These are phyloP conservation scores for Penicillium robsamsonii DNA, from an alignment of 495 filamentous ascomycete genomes.

Conservation along the genomic window DNA sequence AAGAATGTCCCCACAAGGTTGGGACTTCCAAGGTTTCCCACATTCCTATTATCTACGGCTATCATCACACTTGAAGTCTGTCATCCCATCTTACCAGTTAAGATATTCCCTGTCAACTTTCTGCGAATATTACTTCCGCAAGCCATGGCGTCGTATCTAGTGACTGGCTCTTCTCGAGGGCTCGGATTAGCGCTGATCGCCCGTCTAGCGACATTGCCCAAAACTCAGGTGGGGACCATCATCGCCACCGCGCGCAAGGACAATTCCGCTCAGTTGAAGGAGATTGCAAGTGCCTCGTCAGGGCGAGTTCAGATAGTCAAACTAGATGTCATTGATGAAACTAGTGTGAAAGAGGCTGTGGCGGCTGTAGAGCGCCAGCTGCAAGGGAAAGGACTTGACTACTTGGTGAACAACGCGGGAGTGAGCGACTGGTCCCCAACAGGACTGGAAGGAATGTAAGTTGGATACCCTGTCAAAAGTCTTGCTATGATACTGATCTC, in stretches of 20 bases:
- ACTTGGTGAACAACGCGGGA: slow-evolving; percentile 54
- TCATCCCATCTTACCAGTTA: not conserved
- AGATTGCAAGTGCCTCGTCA: slow-evolving; percentile 16
- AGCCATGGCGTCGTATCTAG: slow-evolving; percentile 28
- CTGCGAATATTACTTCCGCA: not conserved
- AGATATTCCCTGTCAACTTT: no score
- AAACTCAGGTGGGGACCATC: slow-evolving; percentile 33
- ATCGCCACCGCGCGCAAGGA: slow-evolving; percentile 38
- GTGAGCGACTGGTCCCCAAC: slow-evolving; percentile 20
- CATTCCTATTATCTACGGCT: not conserved
- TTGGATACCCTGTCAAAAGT: not conserved
- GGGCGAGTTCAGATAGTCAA: slow-evolving; percentile 45
- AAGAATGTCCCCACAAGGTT: no score
- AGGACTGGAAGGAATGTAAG: slow-evolving; percentile 37
- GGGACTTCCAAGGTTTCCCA: no score
- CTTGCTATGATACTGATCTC: not conserved
- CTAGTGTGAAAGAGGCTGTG: slow-evolving; percentile 42
- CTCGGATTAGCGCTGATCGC: slow-evolving; percentile 53
- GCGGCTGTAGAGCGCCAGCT: slow-evolving; percentile 33
- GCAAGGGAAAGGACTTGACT: slow-evolving; percentile 46
- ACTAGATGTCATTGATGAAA: slow-evolving; percentile 44
- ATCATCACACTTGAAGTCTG: not conserved
- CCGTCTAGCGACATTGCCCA: slow-evolving; percentile 26
- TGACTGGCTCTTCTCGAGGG: slow-evolving; percentile 50
- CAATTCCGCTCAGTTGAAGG: slow-evolving; percentile 28